Evolutionary conservation across 23 red algal genomes (phyloP).

Genomic region (Agarophyton chilense): DNA sequence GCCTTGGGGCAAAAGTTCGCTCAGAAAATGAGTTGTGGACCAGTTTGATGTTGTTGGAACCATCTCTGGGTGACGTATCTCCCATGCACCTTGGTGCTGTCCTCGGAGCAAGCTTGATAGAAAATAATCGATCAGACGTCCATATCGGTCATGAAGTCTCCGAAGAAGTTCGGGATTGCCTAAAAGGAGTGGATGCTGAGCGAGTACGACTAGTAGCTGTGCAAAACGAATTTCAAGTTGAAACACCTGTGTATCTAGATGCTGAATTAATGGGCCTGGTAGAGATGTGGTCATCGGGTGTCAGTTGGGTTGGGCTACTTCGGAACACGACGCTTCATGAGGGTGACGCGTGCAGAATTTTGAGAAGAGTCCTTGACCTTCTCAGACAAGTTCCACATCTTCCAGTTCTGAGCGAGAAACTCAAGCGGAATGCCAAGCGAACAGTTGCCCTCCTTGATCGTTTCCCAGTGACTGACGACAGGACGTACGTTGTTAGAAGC

Average conservation of each 20-base stretch:
- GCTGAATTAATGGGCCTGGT: slow-evolving; percentile 67
- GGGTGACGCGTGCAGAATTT: slow-evolving; percentile 79
- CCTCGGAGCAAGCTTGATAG: slow-evolving; percentile 67
- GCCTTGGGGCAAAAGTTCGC: slow-evolving; percentile 69
- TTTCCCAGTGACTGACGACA: slow-evolving; percentile 89
- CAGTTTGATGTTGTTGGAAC: slow-evolving; percentile 63
- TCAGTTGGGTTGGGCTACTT: slow-evolving; percentile 73
- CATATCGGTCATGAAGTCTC: slow-evolving; percentile 56
- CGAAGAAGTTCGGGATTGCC: neutral
- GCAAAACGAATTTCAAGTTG: slow-evolving; percentile 60
- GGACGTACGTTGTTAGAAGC: slow-evolving; percentile 64
- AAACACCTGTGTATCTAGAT: slow-evolving; percentile 33
- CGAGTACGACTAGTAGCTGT: slow-evolving; percentile 30
- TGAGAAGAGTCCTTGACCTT: slow-evolving; percentile 79
- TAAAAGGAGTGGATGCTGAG: slow-evolving; percentile 25
- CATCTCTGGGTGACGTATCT: slow-evolving; percentile 38
- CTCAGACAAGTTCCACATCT: slow-evolving; percentile 86
- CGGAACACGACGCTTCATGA: slow-evolving; percentile 78
- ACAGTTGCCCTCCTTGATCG: slow-evolving; percentile 78
- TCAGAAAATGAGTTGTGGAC: slow-evolving; percentile 96
- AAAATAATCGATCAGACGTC: slow-evolving; percentile 51
- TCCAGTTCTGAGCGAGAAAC: slow-evolving; percentile 57
- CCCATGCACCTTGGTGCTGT: slow-evolving; percentile 81
- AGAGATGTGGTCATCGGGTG: slow-evolving; percentile 81
- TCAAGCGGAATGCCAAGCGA: slow-evolving; percentile 70